Evolutionary conservation across 2,329 filamentous ascomycete species (phyloP), one percentile per base, ranked within the genome.

Genomic region (Lasiodiplodia gonubiensis): DNA sequence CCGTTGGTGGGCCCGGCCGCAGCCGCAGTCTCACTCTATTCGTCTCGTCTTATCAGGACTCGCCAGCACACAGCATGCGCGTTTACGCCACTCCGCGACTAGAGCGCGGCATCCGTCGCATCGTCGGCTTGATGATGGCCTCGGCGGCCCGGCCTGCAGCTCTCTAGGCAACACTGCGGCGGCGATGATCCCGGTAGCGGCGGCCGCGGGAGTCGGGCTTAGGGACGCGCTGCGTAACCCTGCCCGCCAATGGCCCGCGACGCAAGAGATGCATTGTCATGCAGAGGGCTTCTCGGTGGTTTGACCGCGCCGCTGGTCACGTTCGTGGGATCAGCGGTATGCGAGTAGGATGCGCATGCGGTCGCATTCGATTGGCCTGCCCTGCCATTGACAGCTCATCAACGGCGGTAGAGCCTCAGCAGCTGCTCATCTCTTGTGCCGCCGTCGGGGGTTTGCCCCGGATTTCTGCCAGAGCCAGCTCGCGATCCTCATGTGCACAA

Each of bases 301-400:
- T 63, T 63, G 42, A 37, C n/a, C 8, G 57, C 57, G 42, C 27
- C 42, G 57, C 21, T 25, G 59, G 59, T 63, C 59, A 63, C 59
- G 59, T 63, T 63, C 42, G 59, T 39, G 59, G 46, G 59, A 63
- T 63, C 59, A 49, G 59, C 59, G 46, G 59, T 27, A 63, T 63
- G 59, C 59, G 59, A 30, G 59, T 52, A 63, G 59, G 59, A 63
- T 63, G 59, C 42, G 46, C 46, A 63, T 61, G 59, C 59, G 59
- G 25, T 61, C 27, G 59, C 42, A 10, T 63, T 63, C 59, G 59
- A 63, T 63, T 63, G 59, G 59, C 42, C 46, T 63, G 59, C 59
- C 59, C 59, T 63, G 59, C 59, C 59, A 63, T 63, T 63, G 59
- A 63, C 59, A 63, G 59, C 59, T 63, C 59, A 63, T 63, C 59